Evolutionary conservation across 176 grass and related monocot genomes (phyloP), one percentile per base, ranked within the genome.

Genomic region (Eremochloa ophiuroides): DNA sequence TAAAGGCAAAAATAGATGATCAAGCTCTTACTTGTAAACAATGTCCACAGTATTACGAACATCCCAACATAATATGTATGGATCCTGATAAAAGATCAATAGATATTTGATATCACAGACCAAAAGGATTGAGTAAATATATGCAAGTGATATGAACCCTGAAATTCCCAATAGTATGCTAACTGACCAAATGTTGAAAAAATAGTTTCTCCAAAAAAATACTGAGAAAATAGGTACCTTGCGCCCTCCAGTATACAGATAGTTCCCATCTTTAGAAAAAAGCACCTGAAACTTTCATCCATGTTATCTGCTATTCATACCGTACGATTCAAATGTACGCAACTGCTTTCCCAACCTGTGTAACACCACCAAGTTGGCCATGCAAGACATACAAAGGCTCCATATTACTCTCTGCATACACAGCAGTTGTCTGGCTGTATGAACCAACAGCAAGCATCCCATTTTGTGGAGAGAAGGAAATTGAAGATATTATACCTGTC

Each of bases 51-150:
- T 98, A 69, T 98, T 94, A 44, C 95, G 90, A 80, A 98, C 88
- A 89, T 98, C 95, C 95, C 95, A 98, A 85, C 95, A 98, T 76
- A 98, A 80, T 89, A 98, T 95, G 85, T 95, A 93, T 43, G 90
- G 90, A 93, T 98, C 95, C 95, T 98, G 80, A 66, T 15, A 72
- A 87, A 74, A 55, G 68, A 83, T 72, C 76, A 68, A 66, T 46
- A 76, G 12, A 86, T 39, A 60, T 46, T 16, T 16, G 22, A 81
- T 35, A 64, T 66, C 37, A 84, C 5, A 39, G 18, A 43, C 22
- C 17, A 72, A 63, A 63, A 27, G 25, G 18, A 51, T 64, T 3
- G 8, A 35, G 59, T 40, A 75, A 73, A 74, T 48, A 22, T 78
- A 18, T 62, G 66, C 33, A 42, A 73, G 20, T 58, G 31, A 78